These are phyloP conservation scores for Triticum monococcum DNA, from an alignment of 176 grass and related monocot genomes.

Conservation along the genomic window DNA sequence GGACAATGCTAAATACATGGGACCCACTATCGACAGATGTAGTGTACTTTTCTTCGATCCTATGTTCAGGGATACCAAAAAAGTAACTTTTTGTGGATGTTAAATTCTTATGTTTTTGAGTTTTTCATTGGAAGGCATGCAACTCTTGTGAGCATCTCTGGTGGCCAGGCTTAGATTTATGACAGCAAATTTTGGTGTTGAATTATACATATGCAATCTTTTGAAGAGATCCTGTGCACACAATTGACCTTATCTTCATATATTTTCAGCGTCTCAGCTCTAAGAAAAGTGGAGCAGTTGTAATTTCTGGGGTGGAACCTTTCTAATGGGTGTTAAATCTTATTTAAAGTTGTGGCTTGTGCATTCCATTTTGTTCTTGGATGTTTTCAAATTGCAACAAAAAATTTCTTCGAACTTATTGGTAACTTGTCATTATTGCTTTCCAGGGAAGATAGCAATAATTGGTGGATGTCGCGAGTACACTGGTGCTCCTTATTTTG, in stretches of 20 bases:
- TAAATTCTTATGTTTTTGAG: background rate
- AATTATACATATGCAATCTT: background rate
- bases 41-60: background rate
- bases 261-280: background rate
- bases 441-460: conserved; percentile 82
- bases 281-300: background rate
- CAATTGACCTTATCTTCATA: background rate
- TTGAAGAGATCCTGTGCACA: background rate
- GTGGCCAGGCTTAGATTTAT: background rate
- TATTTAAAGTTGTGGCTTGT: background rate
- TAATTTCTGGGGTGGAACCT: background rate
- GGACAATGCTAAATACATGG: background rate
- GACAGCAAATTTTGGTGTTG: background rate
- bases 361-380: background rate
- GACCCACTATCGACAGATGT: background rate
- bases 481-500: conserved; percentile 94
- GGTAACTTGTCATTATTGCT: background rate
- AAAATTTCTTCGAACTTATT: background rate
- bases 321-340: background rate
- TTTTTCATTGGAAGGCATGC: background rate
- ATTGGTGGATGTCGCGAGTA: conserved; percentile 98
- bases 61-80: background rate
- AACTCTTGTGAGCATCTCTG: background rate
- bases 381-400: background rate
- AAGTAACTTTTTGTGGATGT: background rate